phyloP scores from a whole-genome alignment of 345 rosid genomes.

The Trapa bicornis region DNA sequence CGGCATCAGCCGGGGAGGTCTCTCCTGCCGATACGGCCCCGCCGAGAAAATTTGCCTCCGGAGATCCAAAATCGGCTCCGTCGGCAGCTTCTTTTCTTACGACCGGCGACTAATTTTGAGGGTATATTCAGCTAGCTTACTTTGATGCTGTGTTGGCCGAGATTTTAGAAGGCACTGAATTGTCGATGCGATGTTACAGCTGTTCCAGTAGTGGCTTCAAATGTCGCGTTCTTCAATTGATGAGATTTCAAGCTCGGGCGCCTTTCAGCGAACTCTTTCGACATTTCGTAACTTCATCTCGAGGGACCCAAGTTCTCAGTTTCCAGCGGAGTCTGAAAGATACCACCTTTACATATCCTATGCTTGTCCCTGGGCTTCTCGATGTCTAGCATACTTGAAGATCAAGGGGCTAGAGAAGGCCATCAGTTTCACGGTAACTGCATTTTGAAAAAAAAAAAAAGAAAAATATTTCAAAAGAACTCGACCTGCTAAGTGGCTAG shows the following conservation, averaged over 20 bases:
- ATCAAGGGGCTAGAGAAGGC: slow-evolving; percentile 73
- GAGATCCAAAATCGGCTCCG: too few species aligned
- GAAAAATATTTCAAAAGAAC: too few species aligned
- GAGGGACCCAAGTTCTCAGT: slow-evolving; percentile 44
- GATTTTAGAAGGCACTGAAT: neutral
- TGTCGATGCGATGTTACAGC: neutral
- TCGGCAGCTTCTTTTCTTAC: too few species aligned
- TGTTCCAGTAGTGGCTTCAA: slow-evolving; percentile 8
- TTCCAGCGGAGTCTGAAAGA: slow-evolving; percentile 75
- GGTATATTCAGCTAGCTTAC: neutral
- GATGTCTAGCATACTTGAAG: slow-evolving; percentile 74
- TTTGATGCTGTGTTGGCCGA: neutral
- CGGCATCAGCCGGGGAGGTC: too few species aligned
- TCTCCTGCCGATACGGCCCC: too few species aligned
- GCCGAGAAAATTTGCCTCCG: too few species aligned
- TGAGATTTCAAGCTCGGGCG: slow-evolving; percentile 65
- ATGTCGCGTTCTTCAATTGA: slow-evolving; percentile 80
- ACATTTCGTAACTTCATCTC: slow-evolving; percentile 67
- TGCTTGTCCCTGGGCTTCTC: slow-evolving; percentile 96
- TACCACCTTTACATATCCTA: slow-evolving; percentile 88
- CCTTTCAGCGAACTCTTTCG: slow-evolving; percentile 65
- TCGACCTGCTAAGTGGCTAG: neutral
- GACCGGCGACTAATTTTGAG: neutral
- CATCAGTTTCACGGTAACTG: slow-evolving; percentile 56
- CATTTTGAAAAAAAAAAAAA: too few species aligned